Conservation (phyloP, 768 basidiomycete species). For the Suillus lakei region DNA sequence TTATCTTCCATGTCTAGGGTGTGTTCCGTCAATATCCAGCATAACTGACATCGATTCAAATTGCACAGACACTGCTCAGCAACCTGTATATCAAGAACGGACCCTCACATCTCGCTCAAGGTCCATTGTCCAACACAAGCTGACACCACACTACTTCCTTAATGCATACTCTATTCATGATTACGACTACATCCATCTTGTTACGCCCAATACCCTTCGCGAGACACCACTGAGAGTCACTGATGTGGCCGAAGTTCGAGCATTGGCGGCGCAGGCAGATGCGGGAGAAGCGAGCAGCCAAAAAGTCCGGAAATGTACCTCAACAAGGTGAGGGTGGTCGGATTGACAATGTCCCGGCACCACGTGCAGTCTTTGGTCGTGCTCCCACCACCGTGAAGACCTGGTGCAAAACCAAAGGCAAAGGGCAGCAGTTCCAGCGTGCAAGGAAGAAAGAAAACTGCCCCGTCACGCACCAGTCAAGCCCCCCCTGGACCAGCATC, state of each 20-base stretch:
- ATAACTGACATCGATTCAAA: constrained; percentile 17
- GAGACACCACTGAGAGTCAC: constrained; percentile 3
- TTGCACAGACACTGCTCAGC: background rate
- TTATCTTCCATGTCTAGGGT: constrained; percentile 8
- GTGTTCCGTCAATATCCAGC: constrained; percentile 27
- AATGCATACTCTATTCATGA: constrained; percentile 15
- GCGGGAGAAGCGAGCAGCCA: no score
- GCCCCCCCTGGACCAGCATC: no score
- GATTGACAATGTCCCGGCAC: no score
- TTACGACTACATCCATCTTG: background rate
- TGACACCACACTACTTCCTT: constrained; percentile 11
- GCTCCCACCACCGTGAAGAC: no score
- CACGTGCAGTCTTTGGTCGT: no score
- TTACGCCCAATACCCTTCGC: background rate
- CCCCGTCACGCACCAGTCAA: no score
- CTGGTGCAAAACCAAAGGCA: no score
- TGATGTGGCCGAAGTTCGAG: background rate
- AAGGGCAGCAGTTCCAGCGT: no score
- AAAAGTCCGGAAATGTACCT: no score
- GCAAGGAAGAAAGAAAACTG: no score
- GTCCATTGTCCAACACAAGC: constrained; percentile 7
- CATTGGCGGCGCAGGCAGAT: background rate
- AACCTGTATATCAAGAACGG: constrained; percentile 14
- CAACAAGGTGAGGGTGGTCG: no score
- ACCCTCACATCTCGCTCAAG: constrained; percentile 10